Evolutionary conservation across 1,284 basidiomycete species (phyloP).

Genomic region (Malassezia sp.): DNA sequence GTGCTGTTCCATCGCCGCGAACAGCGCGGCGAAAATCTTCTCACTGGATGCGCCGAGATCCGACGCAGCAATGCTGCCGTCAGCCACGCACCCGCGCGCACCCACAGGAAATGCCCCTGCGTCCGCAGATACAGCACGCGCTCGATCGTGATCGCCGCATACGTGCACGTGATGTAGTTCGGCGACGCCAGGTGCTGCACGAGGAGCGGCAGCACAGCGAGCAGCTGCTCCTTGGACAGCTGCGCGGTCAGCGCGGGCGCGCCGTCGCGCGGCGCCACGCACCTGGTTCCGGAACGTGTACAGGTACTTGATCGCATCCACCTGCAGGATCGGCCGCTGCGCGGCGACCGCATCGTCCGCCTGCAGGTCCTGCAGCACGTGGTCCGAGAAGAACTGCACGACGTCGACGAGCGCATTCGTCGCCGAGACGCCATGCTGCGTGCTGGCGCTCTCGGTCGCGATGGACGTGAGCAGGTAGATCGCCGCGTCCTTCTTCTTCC

Average conservation of each 20-base stretch:
- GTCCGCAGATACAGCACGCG: constrained; percentile 66
- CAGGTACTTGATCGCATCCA: constrained; percentile 66
- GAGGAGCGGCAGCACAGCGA: constrained; percentile 77
- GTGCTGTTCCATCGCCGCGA: constrained; percentile 71
- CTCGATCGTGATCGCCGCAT: constrained; percentile 49
- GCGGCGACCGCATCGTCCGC: constrained; percentile 11
- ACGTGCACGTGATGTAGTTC: constrained; percentile 49
- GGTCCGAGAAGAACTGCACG: constrained; percentile 84
- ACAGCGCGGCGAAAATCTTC: constrained; percentile 63
- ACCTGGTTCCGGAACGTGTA: constrained; percentile 81
- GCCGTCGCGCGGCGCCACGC: no score
- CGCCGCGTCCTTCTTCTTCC: constrained; percentile 92
- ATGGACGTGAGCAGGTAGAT: constrained; percentile 84
- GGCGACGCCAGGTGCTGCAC: constrained; percentile 61
- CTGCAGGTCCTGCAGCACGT: constrained; percentile 79
- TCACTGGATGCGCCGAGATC: constrained; percentile 76
- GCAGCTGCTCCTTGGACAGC: constrained; percentile 82
- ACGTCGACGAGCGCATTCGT: constrained; percentile 86
- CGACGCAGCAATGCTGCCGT: constrained; percentile 65
- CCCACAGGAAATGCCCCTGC: constrained; percentile 50
- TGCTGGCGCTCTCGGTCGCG: constrained; percentile 74
- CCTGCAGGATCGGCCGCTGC: constrained; percentile 67
- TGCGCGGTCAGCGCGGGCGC: no score
- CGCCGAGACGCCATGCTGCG: constrained; percentile 65
- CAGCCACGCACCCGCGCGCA: no score